Percentiles rank a stretch among this genome's conserved stretches.
Evolutionary conservation across 2,329 filamentous ascomycete species (phyloP).

Genomic region (Teratosphaeriaceae sp.): DNA sequence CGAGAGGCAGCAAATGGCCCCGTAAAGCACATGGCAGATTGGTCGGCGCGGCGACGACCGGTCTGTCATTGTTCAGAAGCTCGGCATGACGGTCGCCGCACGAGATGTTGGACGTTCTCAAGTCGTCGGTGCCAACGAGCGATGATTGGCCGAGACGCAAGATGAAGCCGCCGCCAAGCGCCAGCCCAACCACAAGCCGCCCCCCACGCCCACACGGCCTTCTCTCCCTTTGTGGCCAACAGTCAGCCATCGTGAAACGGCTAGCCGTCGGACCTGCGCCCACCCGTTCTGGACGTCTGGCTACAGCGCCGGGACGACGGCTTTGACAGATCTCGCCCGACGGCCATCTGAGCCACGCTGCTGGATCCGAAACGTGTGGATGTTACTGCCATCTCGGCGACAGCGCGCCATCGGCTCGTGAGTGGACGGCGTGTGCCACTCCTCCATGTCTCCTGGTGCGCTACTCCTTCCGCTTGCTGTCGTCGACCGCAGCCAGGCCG

Average conservation of each 20-base stretch:
- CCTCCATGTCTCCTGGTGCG: background rate
- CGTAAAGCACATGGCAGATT: too few relatives aligned
- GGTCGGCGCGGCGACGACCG: too few relatives aligned
- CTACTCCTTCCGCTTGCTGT: background rate
- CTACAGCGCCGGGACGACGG: too few relatives aligned
- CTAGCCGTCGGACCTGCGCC: background rate
- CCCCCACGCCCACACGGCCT: background rate
- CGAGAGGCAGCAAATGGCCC: too few relatives aligned
- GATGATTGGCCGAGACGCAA: too few relatives aligned
- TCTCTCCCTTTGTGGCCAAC: background rate
- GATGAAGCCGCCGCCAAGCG: too few relatives aligned
- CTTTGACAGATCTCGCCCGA: too few relatives aligned
- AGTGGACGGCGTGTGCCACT: conserved; percentile 1
- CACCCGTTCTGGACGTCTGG: background rate
- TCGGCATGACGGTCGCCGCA: too few relatives aligned
- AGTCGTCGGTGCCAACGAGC: too few relatives aligned
- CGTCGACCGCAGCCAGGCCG: background rate
- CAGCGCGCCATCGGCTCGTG: background rate
- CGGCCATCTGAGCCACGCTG: background rate
- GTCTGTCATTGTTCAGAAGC: too few relatives aligned
- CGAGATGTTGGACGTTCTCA: too few relatives aligned
- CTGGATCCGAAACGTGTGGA: conserved; percentile 1
- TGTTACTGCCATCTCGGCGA: background rate
- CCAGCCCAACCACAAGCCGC: background rate
- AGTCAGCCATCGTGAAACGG: conserved; percentile 7